phyloP scores from a whole-genome alignment of 163 green algal genomes.

The Prototheca wickerhamii region DNA sequence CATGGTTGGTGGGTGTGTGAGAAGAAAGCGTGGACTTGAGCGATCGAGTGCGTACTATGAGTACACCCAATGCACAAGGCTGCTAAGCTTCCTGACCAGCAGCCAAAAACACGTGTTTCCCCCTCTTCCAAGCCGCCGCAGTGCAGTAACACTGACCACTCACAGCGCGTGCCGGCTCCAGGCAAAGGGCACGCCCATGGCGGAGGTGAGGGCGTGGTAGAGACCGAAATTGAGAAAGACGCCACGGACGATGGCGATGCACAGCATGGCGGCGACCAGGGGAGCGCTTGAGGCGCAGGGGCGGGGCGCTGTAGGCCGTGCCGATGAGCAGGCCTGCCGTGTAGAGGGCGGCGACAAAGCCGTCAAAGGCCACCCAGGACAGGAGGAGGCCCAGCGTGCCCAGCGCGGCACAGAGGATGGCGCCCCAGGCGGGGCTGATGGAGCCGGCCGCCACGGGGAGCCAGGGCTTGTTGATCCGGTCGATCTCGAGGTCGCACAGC shows the following conservation, averaged over 20 bases:
- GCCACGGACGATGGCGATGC: conserved; percentile 95
- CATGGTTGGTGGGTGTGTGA: not conserved
- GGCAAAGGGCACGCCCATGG: conserved; percentile 69
- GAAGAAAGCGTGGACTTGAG: not conserved
- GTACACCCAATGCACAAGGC: too few relatives aligned
- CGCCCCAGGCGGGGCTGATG: conserved; percentile 63
- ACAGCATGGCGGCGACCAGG: conserved; percentile 88
- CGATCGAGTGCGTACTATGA: not conserved
- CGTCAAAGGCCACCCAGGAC: conserved; percentile 74
- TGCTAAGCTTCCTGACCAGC: too few relatives aligned
- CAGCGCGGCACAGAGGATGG: conserved; percentile 60
- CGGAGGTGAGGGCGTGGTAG: conserved; percentile 85
- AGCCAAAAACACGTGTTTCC: too few relatives aligned
- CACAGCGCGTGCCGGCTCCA: conserved; percentile 69
- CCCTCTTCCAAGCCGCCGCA: too few relatives aligned
- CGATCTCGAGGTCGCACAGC: conserved; percentile 95
- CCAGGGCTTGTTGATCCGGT: conserved; percentile 97
- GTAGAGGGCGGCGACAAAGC: conserved; percentile 87
- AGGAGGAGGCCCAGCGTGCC: conserved; percentile 59
- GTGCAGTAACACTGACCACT: too few relatives aligned
- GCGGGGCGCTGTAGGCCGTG: conserved; percentile 93
- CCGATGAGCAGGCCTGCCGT: conserved; percentile 87
- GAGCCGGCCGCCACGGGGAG: conserved; percentile 88
- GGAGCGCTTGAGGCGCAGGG: conserved; percentile 88
- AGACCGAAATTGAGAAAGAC: conserved; percentile 99